Conservation (phyloP, 2,329 filamentous ascomycete species). For the Thelonectria olida region DNA sequence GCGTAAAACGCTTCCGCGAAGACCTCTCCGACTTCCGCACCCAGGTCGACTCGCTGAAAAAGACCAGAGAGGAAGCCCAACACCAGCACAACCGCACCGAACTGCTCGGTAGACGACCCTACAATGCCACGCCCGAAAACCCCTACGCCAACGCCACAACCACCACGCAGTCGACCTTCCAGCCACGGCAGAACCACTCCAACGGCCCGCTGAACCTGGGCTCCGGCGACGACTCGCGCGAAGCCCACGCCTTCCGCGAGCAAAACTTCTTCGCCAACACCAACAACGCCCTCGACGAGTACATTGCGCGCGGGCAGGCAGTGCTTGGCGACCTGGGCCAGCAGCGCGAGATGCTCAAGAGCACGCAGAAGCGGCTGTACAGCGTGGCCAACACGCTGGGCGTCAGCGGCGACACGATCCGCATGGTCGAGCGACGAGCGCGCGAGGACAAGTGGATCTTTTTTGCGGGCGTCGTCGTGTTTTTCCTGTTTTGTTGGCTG, state of each 20-base stretch:
- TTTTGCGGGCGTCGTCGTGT: conserved; percentile 83
- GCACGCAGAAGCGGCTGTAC: conserved; percentile 89
- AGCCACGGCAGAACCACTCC: conserved; percentile 52
- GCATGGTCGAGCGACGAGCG: conserved; percentile 92
- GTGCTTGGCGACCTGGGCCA: conserved; percentile 89
- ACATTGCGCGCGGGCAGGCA: conserved; percentile 88
- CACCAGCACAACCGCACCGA: conserved; percentile 76
- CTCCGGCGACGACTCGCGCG: conserved; percentile 73
- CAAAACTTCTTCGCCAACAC: conserved; percentile 87
- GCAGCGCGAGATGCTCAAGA: conserved; percentile 94
- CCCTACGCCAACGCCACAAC: conserved; percentile 76
- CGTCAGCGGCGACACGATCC: conserved; percentile 93
- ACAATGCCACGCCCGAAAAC: conserved; percentile 86
- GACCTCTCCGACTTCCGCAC: conserved; percentile 84
- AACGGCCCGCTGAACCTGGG: conserved; percentile 48
- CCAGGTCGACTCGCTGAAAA: conserved; percentile 81
- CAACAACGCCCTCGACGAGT: conserved; percentile 89
- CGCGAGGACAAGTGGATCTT: conserved; percentile 99
- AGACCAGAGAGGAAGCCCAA: conserved; percentile 77
- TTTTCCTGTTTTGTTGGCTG: conserved; percentile 91
- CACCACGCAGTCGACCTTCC: conserved; percentile 47
- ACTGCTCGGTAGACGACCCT: conserved; percentile 85
- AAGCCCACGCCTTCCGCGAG: conserved; percentile 86
- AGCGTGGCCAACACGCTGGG: conserved; percentile 94
- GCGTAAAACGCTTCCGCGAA: conserved; percentile 83